Percentiles rank a stretch among this genome's conserved stretches.
These are phyloP conservation scores for Aspergillus brunneoviolaceus DNA, from an alignment of 2,329 filamentous ascomycete species.

Conservation along the genomic window DNA sequence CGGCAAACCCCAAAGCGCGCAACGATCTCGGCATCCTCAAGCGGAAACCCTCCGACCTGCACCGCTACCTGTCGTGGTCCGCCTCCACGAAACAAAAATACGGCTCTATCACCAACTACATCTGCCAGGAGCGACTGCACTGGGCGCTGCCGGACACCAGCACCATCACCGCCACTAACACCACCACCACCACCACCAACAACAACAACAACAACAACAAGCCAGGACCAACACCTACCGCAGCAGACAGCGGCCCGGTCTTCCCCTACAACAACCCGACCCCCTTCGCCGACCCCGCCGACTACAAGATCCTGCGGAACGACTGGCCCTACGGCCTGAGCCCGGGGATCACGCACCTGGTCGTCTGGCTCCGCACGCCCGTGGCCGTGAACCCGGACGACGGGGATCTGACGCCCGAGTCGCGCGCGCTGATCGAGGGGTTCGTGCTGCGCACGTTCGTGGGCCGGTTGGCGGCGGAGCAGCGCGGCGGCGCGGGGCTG, in stretches of 20 bases:
- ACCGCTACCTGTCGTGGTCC: constrained; percentile 61
- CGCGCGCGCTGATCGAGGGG: constrained; percentile 47
- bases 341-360: constrained; percentile 55
- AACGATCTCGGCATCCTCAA: constrained; percentile 58
- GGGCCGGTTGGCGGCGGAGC: constrained; percentile 38
- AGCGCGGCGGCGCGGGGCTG: constrained; percentile 16
- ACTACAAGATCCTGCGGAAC: constrained; percentile 59
- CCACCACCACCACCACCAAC: background rate
- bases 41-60: constrained; percentile 59
- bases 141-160: constrained; percentile 45
- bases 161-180: background rate
- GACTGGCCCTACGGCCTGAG: constrained; percentile 64
- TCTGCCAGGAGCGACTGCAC: constrained; percentile 55
- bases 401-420: constrained; percentile 54
- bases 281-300: constrained; percentile 55
- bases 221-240: constrained; percentile 12
- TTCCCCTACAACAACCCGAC: constrained; percentile 48
- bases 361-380: constrained; percentile 57
- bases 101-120: constrained; percentile 57
- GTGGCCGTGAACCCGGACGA: constrained; percentile 47
- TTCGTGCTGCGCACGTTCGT: constrained; percentile 55
- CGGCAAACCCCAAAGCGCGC: constrained; percentile 30
- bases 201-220: constrained; percentile 17
- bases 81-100: constrained; percentile 54
- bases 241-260: constrained; percentile 29